Conservation (phyloP, 179 eudicot species). For the Beta macrorhiza region DNA sequence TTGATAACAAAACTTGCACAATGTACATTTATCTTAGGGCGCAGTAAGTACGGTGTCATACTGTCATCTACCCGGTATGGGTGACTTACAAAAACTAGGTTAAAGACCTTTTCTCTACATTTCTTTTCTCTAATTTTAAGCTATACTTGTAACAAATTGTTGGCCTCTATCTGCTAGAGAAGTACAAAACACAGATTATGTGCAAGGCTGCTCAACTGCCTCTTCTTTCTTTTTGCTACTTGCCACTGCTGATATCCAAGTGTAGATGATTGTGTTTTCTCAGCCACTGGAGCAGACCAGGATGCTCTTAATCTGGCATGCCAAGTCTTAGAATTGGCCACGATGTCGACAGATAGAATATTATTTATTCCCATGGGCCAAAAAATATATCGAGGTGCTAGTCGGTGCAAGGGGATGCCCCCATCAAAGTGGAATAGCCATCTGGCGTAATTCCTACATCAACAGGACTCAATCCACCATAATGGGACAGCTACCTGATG, state of each 20-base stretch:
- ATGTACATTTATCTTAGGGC: slow-evolving; percentile 55
- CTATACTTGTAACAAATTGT: slow-evolving; percentile 43
- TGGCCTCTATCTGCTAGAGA: slow-evolving; percentile 28
- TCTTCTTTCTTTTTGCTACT: slow-evolving; percentile 20
- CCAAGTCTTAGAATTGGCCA: slow-evolving; percentile 19
- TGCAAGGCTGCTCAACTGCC: slow-evolving; percentile 27
- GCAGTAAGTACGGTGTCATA: slow-evolving; percentile 20
- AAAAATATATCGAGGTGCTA: slow-evolving; percentile 30
- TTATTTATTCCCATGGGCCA: slow-evolving; percentile 34
- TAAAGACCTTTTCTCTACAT: slow-evolving; percentile 34
- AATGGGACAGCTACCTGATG: slow-evolving; percentile 39
- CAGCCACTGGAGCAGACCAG: slow-evolving; percentile 24
- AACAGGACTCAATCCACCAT: slow-evolving; percentile 19
- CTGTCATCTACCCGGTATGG: slow-evolving; percentile 19
- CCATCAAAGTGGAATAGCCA: slow-evolving; percentile 22
- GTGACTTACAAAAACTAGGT: slow-evolving; percentile 21
- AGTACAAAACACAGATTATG: slow-evolving; percentile 17
- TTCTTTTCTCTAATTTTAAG: slow-evolving; percentile 34
- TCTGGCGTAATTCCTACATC: slow-evolving; percentile 8
- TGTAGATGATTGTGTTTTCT: neutral
- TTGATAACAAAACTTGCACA: slow-evolving; percentile 58
- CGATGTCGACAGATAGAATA: slow-evolving; percentile 17
- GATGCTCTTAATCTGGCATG: slow-evolving; percentile 24
- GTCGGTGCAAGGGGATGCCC: slow-evolving; percentile 27
- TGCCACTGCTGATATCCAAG: slow-evolving; percentile 21